phyloP scores from a whole-genome alignment of 208 protist species.

The Wallacemonas rigidus region DNA sequence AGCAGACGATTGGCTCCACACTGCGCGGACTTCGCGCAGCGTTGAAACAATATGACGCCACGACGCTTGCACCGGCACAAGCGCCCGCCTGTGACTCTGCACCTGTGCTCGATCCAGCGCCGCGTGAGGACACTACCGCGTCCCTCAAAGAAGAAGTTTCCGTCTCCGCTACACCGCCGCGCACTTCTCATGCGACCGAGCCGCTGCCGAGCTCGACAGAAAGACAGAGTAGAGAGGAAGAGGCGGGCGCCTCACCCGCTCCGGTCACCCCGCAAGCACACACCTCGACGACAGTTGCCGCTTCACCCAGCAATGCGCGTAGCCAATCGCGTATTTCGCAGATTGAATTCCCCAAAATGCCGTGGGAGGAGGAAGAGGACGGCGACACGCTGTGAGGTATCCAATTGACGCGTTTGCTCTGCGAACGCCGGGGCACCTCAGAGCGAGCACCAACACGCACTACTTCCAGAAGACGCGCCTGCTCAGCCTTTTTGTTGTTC shows the following conservation, averaged over 20 bases:
- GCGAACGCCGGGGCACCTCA: no score
- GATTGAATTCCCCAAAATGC: conserved; percentile 78
- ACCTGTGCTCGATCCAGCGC: not conserved
- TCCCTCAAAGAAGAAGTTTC: no score
- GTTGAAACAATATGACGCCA: conserved; percentile 10
- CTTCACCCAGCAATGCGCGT: conserved; percentile 1
- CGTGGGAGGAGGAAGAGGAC: conserved; percentile 83
- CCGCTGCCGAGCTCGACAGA: not conserved
- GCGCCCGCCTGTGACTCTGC: not conserved
- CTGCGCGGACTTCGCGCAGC: conserved; percentile 33
- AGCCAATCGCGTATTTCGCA: conserved; percentile 2
- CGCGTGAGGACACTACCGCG: not conserved
- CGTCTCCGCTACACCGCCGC: no score
- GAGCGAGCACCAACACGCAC: no score
- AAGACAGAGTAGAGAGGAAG: not conserved
- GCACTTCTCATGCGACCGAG: no score
- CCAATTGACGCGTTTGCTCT: no score
- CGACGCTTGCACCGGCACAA: not conserved
- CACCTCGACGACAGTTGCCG: not conserved
- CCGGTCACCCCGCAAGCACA: not conserved
- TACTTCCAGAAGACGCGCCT: no score
- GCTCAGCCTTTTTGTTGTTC: no score
- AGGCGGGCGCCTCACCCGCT: not conserved
- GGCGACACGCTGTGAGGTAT: not conserved
- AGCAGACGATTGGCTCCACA: conserved; percentile 31